Evolutionary conservation across 2,329 filamentous ascomycete species (phyloP).

Genomic region (Ilyonectria sp.): DNA sequence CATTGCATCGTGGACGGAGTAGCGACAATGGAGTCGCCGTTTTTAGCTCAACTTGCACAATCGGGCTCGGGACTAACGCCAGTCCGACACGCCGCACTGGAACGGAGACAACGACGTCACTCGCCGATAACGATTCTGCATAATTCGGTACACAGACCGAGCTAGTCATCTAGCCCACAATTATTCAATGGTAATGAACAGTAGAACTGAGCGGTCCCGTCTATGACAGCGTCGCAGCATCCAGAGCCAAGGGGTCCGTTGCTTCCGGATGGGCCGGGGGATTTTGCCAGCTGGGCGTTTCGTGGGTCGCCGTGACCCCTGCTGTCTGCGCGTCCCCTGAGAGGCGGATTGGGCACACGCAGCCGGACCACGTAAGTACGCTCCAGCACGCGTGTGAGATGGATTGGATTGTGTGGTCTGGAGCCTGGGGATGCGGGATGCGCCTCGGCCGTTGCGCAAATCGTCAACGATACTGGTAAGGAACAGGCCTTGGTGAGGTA

Average conservation of each 20-base stretch:
- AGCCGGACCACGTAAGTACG: conserved; percentile 21
- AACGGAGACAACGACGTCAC: conserved; percentile 37
- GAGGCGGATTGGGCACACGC: conserved; percentile 15
- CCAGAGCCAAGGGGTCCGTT: conserved; percentile 25
- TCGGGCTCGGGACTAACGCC: conserved; percentile 37
- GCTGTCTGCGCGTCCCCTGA: conserved; percentile 26
- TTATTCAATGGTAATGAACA: conserved; percentile 28
- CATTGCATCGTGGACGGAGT: conserved; percentile 1
- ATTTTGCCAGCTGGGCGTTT: conserved; percentile 26
- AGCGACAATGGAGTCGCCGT: background rate
- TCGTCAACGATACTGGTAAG: conserved; percentile 14
- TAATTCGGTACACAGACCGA: conserved; percentile 32
- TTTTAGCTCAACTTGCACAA: conserved; percentile 1
- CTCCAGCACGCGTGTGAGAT: conserved; percentile 18
- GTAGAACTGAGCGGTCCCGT: conserved; percentile 25
- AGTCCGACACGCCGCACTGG: conserved; percentile 26
- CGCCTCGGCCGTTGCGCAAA: conserved; percentile 24
- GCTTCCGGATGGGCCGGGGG: conserved; percentile 41
- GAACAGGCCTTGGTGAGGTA: background rate
- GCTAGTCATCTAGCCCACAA: conserved; percentile 26
- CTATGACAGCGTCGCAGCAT: conserved; percentile 16
- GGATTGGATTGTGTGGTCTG: conserved; percentile 14
- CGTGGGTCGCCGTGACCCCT: conserved; percentile 14
- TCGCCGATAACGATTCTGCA: conserved; percentile 29
- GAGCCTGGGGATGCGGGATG: conserved; percentile 4